phyloP scores from a whole-genome alignment of 768 basidiomycete species.

The Lactifluus pinguis region DNA sequence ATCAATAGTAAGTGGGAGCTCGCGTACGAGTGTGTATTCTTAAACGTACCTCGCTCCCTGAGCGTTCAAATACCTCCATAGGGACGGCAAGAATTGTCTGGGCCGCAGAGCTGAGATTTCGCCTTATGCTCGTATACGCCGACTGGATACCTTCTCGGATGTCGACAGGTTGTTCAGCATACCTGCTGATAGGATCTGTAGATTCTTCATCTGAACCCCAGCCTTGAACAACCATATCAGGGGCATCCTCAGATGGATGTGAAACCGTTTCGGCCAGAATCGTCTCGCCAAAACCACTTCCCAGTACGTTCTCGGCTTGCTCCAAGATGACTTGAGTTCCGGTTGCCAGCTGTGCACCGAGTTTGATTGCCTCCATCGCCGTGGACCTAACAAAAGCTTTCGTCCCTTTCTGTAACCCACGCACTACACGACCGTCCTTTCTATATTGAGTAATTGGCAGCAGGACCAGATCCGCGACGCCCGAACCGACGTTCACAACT shows the following conservation, averaged over 20 bases:
- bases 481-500: slow-evolving; percentile 94
- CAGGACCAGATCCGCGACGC: slow-evolving; percentile 90
- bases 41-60: slow-evolving; percentile 72
- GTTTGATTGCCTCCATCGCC: slow-evolving; percentile 89
- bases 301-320: slow-evolving; percentile 85
- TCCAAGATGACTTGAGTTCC: slow-evolving; percentile 98
- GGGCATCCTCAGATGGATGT: slow-evolving; percentile 22
- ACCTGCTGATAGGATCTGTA: slow-evolving; percentile 67
- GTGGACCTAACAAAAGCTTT: slow-evolving; percentile 90
- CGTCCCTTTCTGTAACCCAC: slow-evolving; percentile 90
- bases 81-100: slow-evolving; percentile 98
- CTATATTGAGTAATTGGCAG: slow-evolving; percentile 96
- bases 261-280: slow-evolving; percentile 60
- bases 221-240: slow-evolving; percentile 23
- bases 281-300: slow-evolving; percentile 60
- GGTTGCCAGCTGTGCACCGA: slow-evolving; percentile 89
- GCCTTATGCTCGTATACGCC: slow-evolving; percentile 83
- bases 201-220: slow-evolving; percentile 38
- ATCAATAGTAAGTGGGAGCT: slow-evolving; percentile 4
- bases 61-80: slow-evolving; percentile 97
- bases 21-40: neutral
- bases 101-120: slow-evolving; percentile 86
- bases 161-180: slow-evolving; percentile 83
- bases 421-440: slow-evolving; percentile 88
- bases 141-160: slow-evolving; percentile 81